Percentiles rank a stretch among this genome's conserved stretches.
These are phyloP conservation scores for Protostelium mycophagum DNA, from an alignment of 78 protist genomes.

Conservation along the genomic window DNA sequence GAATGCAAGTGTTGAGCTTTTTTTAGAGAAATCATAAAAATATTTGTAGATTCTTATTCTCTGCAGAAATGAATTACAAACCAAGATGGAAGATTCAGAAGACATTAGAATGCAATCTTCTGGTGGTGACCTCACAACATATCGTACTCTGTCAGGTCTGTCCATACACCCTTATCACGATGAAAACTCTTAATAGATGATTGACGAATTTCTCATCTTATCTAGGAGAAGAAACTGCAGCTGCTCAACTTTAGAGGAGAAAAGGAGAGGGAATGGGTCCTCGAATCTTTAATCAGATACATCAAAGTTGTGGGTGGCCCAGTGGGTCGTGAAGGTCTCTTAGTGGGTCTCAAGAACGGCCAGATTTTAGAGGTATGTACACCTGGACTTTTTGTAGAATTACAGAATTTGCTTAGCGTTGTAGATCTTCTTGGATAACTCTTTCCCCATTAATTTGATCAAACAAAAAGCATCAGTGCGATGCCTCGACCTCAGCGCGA, in stretches of 20 bases:
- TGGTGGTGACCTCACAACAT: slow-evolving; percentile 48
- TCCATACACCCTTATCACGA: slow-evolving; percentile 6
- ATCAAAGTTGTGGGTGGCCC: slow-evolving; percentile 81
- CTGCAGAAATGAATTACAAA: slow-evolving; percentile 4
- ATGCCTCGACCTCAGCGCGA: slow-evolving; percentile 67
- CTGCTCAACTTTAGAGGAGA: slow-evolving; percentile 27
- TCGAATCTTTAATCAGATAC: slow-evolving; percentile 72
- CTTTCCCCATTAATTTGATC: slow-evolving; percentile 60
- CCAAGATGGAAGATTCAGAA: slow-evolving; percentile 10
- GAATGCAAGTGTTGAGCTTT: no score
- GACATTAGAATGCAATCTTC: slow-evolving; percentile 51
- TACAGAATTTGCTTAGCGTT: no score
- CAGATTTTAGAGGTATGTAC: slow-evolving; percentile 30
- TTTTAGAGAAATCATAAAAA: no score
- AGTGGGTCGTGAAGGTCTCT: slow-evolving; percentile 57
- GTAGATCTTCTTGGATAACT: slow-evolving; percentile 78
- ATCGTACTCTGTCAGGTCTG: slow-evolving; percentile 60
- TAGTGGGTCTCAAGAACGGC: slow-evolving; percentile 64
- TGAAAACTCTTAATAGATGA: not conserved
- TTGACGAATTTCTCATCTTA: not conserved
- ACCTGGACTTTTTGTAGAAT: no score
- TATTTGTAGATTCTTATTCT: no score
- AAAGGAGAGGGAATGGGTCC: slow-evolving; percentile 66
- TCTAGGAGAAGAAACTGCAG: slow-evolving; percentile 23
- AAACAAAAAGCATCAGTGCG: slow-evolving; percentile 19